phyloP scores from a whole-genome alignment of 345 rosid species.

The Brassica nigra region DNA sequence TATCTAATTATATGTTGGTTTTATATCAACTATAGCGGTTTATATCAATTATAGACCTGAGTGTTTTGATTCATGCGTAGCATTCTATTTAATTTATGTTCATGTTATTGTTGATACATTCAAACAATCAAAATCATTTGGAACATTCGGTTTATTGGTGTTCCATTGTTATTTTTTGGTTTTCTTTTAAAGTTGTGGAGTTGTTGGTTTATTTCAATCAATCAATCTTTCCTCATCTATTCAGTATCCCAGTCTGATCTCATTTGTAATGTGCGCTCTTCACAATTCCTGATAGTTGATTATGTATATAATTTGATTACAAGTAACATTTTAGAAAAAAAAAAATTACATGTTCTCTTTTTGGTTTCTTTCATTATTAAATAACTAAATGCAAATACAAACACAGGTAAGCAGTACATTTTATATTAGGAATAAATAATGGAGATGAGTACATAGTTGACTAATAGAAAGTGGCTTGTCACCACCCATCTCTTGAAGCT shows the following conservation, averaged over 20 bases:
- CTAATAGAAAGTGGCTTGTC: neutral
- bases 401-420: neutral
- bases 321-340: too few species aligned
- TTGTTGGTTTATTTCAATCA: neutral
- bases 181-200: neutral
- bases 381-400: neutral
- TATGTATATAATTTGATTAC: neutral
- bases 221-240: neutral
- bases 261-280: neutral
- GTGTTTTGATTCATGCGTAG: slow-evolving; percentile 28
- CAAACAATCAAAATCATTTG: neutral
- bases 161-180: neutral
- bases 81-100: neutral
- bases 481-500: neutral
- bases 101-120: slow-evolving; percentile 9
- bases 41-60: neutral
- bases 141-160: neutral
- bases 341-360: neutral
- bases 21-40: slow-evolving; percentile 2
- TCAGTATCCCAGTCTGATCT: neutral
- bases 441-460: neutral
- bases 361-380: neutral
- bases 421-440: neutral
- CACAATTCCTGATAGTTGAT: neutral
- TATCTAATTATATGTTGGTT: neutral